phyloP scores from a whole-genome alignment of 1,284 basidiomycete species.

The Boletellus deceptivus region DNA sequence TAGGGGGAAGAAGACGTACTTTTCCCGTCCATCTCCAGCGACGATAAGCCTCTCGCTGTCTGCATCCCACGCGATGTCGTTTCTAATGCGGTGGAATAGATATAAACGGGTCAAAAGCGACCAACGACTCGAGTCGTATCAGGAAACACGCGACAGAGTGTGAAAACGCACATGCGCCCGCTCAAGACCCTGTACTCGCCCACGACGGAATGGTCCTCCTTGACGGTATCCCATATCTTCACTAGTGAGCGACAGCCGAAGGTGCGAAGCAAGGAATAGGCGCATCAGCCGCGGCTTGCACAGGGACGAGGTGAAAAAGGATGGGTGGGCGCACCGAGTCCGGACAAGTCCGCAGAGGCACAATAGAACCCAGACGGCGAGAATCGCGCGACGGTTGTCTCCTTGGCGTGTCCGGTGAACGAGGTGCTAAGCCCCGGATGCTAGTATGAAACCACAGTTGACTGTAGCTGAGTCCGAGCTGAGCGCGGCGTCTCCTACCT shows the following conservation, averaged over 20 bases:
- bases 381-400: slow-evolving; percentile 86
- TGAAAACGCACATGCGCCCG: slow-evolving; percentile 66
- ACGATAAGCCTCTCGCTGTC: slow-evolving; percentile 96
- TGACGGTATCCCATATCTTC: slow-evolving; percentile 91
- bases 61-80: slow-evolving; percentile 95
- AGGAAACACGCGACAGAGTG: neutral
- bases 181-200: slow-evolving; percentile 82
- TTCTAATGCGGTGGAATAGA: slow-evolving; percentile 43
- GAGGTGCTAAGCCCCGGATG: slow-evolving; percentile 56
- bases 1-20: slow-evolving; percentile 44
- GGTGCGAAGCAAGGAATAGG: neutral
- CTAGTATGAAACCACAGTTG: slow-evolving; percentile 26
- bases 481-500: slow-evolving; percentile 35
- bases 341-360: slow-evolving; percentile 82
- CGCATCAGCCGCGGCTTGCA: neutral
- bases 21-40: slow-evolving; percentile 93
- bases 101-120: too few species aligned
- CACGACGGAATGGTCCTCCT: slow-evolving; percentile 84
- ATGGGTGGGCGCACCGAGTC: slow-evolving; percentile 57
- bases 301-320: neutral
- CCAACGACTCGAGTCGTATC: neutral
- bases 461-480: neutral
- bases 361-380: slow-evolving; percentile 95
- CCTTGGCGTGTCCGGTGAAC: slow-evolving; percentile 82
- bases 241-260: slow-evolving; percentile 44